Evolutionary conservation across 2,329 filamentous ascomycete genomes (phyloP).

Genomic region (Talaromyces sp.): DNA sequence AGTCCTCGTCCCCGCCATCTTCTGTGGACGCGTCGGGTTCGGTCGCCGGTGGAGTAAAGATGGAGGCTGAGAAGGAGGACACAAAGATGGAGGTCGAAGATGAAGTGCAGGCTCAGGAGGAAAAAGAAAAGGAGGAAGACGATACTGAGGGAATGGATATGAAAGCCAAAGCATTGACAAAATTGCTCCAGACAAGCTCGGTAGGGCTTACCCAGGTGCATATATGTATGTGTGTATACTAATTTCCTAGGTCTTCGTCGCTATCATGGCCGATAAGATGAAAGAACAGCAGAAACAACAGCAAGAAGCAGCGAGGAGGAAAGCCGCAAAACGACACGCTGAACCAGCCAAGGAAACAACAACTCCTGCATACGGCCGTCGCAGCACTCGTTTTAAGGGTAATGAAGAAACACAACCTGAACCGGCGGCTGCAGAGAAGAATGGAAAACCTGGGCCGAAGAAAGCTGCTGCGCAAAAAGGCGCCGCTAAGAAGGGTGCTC

Average conservation of each 20-base stretch:
- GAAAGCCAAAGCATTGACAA: slow-evolving; percentile 40
- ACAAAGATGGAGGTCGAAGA: background rate
- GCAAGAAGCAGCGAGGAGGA: slow-evolving; percentile 36
- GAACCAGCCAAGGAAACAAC: slow-evolving; percentile 23
- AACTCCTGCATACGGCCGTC: slow-evolving; percentile 14
- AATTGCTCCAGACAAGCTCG: slow-evolving; percentile 41
- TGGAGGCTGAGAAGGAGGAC: slow-evolving; percentile 3
- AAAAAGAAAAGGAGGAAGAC: slow-evolving; percentile 10
- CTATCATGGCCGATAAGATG: slow-evolving; percentile 47
- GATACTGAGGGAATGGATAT: slow-evolving; percentile 36
- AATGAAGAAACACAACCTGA: slow-evolving; percentile 14
- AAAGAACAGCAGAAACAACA: slow-evolving; percentile 38
- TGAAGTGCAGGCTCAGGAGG: background rate
- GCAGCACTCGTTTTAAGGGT: slow-evolving; percentile 27
- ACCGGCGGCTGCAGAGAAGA: slow-evolving; percentile 11
- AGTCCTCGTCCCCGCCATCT: slow-evolving; percentile 26
- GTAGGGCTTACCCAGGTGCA: slow-evolving; percentile 17
- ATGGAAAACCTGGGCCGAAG: slow-evolving; percentile 16
- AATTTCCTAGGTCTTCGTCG: slow-evolving; percentile 37
- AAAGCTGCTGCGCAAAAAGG: slow-evolving; percentile 15
- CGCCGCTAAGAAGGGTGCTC: slow-evolving; percentile 21
- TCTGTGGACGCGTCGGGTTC: slow-evolving; percentile 17
- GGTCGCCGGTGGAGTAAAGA: slow-evolving; percentile 1
- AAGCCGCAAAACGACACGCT: slow-evolving; percentile 28
- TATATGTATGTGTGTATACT: background rate